Evolutionary conservation across 2,329 filamentous ascomycete genomes (phyloP).

Genomic region (Colletotrichum euphorbiae): DNA sequence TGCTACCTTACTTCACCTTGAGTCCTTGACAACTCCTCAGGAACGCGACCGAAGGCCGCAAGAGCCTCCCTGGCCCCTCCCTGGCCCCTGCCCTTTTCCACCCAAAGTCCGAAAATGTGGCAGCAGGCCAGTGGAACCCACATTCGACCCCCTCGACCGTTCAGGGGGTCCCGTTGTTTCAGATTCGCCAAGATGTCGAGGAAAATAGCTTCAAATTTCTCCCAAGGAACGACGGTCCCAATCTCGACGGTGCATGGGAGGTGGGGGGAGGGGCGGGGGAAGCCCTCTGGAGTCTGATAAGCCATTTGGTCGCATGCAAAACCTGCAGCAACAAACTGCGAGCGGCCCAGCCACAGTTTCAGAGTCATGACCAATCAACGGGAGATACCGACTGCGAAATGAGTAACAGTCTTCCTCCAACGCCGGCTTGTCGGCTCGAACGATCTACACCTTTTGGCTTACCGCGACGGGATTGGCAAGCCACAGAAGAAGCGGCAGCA

Average conservation of each 20-base stretch:
- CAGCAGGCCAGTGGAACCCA: too few relatives aligned
- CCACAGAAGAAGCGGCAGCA: too few relatives aligned
- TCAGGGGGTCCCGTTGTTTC: constrained; percentile 35
- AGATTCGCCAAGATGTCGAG: constrained; percentile 38
- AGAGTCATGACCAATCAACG: background rate
- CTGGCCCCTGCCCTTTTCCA: too few relatives aligned
- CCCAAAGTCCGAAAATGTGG: too few relatives aligned
- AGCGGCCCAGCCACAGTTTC: constrained; percentile 20
- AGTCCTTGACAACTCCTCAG: background rate
- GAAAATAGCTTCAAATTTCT: constrained; percentile 37
- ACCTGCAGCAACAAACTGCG: background rate
- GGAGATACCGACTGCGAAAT: background rate
- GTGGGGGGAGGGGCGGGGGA: too few relatives aligned
- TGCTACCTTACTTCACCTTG: too few relatives aligned
- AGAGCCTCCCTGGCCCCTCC: background rate
- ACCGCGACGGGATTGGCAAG: too few relatives aligned
- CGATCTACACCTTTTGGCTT: background rate
- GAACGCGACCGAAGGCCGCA: background rate
- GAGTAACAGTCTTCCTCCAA: background rate
- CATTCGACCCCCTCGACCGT: background rate
- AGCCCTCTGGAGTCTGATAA: background rate
- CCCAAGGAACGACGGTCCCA: constrained; percentile 24
- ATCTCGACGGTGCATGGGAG: constrained; percentile 21
- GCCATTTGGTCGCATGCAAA: background rate
- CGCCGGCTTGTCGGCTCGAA: background rate